Base-by-base conservation (phyloP, 768 basidiomycete species). In the Mycena venus region DNA sequence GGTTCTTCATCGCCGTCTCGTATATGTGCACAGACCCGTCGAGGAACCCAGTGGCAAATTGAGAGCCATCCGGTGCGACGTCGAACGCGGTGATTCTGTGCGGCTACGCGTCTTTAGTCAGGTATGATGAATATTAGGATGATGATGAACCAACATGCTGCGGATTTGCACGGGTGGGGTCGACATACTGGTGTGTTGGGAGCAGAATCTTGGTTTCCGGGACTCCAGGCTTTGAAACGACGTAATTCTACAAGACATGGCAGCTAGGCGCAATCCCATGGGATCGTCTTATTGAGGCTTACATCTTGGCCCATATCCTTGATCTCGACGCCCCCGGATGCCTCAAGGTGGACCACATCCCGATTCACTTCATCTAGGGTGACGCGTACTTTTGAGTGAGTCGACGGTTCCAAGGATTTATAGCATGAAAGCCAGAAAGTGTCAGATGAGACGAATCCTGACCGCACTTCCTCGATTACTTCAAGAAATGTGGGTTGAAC, bases 371-470 rank as follows among this genome's bases (percentile, higher is more conserved):
- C 89, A 75, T 91, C 89, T 32, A 92, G 83, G 51, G 85, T 80
- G 5, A 90, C 88, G 29, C 83, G 82, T 27, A 93, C 86, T 82
- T 91, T 93, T 0, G 91, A 90, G 78, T 96, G 94, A 0, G 93
- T 88, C 10, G 91, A 91, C 23, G 85, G 82, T 70, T 87, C 84
- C 4, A 85, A 86, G 0, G 81, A 55, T 70, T 88, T 86, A 84
- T 95, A 95, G 79, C 91, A 92, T 4, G 94, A 95, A 2, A 95
- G 82, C 94, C 94, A 96, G 79, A 93, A 89, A 70, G 87, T 88
- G 71, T 95, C 94, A 5, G 79, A 82, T 0, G 89, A 86, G 0
- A 93, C 83, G 2, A 89, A 71, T 0, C 90, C 92, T 42, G 90
- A 87, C 21, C 86, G 83, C 2, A 95, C 90, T 77, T 96, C 94